Percentiles rank a stretch among this genome's conserved stretches.
These are phyloP conservation scores for Leucoagaricus sp. DNA, from an alignment of 1,284 basidiomycete species.

Conservation along the genomic window DNA sequence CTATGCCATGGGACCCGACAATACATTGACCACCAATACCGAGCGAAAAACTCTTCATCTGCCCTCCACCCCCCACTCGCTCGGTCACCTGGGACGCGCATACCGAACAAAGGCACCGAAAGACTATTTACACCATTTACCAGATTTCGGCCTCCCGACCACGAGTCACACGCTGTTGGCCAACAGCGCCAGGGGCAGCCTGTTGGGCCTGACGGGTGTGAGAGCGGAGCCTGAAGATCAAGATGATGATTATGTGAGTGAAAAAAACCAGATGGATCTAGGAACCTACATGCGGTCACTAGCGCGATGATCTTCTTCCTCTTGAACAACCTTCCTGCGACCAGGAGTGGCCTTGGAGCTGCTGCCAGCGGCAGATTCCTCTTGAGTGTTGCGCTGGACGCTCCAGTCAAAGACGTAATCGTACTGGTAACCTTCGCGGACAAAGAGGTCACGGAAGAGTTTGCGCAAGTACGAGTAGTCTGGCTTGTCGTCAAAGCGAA, in stretches of 20 bases:
- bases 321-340: constrained; percentile 75
- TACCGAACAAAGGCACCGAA: constrained; percentile 41
- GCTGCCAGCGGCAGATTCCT: constrained; percentile 59
- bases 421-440: constrained; percentile 96
- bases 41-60: constrained; percentile 57
- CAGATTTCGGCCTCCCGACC: constrained; percentile 72
- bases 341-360: constrained; percentile 60
- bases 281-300: constrained; percentile 78
- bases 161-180: constrained; percentile 59
- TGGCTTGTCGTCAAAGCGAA: constrained; percentile 97
- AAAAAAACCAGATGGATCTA: neutral
- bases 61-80: constrained; percentile 61
- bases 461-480: constrained; percentile 98
- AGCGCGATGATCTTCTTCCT: constrained; percentile 75
- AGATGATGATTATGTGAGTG: constrained; percentile 17
- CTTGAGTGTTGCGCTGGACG: constrained; percentile 76
- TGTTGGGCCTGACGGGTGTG: constrained; percentile 81
- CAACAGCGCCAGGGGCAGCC: constrained; percentile 57
- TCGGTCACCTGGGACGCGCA: constrained; percentile 60
- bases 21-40: constrained; percentile 39
- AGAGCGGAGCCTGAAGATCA: constrained; percentile 68
- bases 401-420: constrained; percentile 99
- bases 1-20: constrained; percentile 35
- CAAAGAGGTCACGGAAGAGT: constrained; percentile 96
- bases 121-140: constrained; percentile 49